Percentiles rank a stretch among this genome's conserved stretches.
Evolutionary conservation across 129 eudicot species (phyloP).

Genomic region (Helichrysum umbraculigerum): DNA sequence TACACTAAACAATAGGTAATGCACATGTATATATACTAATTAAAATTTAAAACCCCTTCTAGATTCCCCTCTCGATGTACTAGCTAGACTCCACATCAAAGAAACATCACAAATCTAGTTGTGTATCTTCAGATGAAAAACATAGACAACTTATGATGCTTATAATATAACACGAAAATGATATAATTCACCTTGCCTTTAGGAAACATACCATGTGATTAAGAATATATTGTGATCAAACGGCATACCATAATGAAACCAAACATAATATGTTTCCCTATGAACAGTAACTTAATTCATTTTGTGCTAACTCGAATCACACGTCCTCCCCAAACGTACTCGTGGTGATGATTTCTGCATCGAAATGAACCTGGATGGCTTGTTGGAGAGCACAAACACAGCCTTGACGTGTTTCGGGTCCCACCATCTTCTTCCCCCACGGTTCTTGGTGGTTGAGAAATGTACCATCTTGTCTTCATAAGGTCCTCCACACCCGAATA

Average conservation of each 20-base stretch:
- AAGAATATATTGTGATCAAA: neutral
- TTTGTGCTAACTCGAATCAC: slow-evolving; percentile 17
- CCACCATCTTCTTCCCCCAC: slow-evolving; percentile 24
- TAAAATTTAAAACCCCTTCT: neutral
- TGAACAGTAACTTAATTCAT: neutral
- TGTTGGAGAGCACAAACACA: slow-evolving; percentile 69
- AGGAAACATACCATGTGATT: slow-evolving; percentile 30
- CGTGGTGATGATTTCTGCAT: slow-evolving; percentile 55
- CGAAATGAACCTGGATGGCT: slow-evolving; percentile 76
- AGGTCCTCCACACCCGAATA: slow-evolving; percentile 26
- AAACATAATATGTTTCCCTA: neutral
- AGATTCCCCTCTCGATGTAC: neutral
- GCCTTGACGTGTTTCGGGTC: slow-evolving; percentile 25
- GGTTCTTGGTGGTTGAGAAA: slow-evolving; percentile 26
- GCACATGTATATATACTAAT: neutral
- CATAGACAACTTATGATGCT: slow-evolving; percentile 5
- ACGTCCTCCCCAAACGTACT: slow-evolving; percentile 60
- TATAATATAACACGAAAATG: slow-evolving; percentile 11
- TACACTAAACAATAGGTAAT: neutral
- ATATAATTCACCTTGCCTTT: slow-evolving; percentile 15
- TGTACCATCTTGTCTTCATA: slow-evolving; percentile 31
- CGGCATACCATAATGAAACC: slow-evolving; percentile 16
- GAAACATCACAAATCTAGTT: neutral
- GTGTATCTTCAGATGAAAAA: neutral
- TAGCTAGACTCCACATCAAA: neutral